Percentiles rank a stretch among this genome's conserved stretches.
These are phyloP conservation scores for Leptodontidium sp. DNA, from an alignment of 2,329 filamentous ascomycete genomes.

Conservation along the genomic window DNA sequence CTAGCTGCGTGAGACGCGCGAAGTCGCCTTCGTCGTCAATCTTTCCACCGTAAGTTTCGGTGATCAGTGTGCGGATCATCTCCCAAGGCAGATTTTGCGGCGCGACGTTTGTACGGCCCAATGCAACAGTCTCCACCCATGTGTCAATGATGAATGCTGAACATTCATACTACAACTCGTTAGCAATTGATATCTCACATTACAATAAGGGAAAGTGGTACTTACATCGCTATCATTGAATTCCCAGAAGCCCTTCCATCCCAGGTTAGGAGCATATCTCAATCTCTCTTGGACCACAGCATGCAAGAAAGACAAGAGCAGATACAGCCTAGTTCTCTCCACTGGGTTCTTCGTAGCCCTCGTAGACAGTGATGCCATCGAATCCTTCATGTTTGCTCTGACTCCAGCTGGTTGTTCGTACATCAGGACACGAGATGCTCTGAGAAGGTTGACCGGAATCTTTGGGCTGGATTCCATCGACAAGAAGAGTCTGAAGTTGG, in stretches of 20 bases:
- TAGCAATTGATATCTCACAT: slow-evolving; percentile 56
- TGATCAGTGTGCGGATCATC: slow-evolving; percentile 88
- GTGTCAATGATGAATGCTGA: slow-evolving; percentile 94
- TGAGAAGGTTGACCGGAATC: slow-evolving; percentile 94
- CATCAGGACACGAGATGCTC: slow-evolving; percentile 93
- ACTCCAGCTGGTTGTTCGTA: slow-evolving; percentile 98
- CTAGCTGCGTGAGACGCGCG: slow-evolving; percentile 73
- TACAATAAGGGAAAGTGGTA: slow-evolving; percentile 42
- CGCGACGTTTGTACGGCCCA: slow-evolving; percentile 89
- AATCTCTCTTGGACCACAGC: slow-evolving; percentile 95
- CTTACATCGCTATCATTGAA: slow-evolving; percentile 99
- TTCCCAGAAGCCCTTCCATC: slow-evolving; percentile 99
- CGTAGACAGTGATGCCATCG: slow-evolving; percentile 81
- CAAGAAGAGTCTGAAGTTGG: slow-evolving; percentile 92
- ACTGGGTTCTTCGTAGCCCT: slow-evolving; percentile 83
- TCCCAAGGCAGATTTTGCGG: slow-evolving; percentile 96
- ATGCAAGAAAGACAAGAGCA: slow-evolving; percentile 92
- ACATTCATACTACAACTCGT: slow-evolving; percentile 81
- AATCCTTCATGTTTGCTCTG: slow-evolving; percentile 98
- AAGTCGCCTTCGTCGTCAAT: slow-evolving; percentile 93
- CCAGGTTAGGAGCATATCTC: slow-evolving; percentile 90
- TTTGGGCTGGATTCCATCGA: slow-evolving; percentile 98
- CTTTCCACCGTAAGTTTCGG: slow-evolving; percentile 97
- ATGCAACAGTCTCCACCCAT: slow-evolving; percentile 86
- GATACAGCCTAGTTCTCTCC: slow-evolving; percentile 87